phyloP scores from a whole-genome alignment of 176 grass and related monocot genomes.

The Tuctoria greenei region DNA sequence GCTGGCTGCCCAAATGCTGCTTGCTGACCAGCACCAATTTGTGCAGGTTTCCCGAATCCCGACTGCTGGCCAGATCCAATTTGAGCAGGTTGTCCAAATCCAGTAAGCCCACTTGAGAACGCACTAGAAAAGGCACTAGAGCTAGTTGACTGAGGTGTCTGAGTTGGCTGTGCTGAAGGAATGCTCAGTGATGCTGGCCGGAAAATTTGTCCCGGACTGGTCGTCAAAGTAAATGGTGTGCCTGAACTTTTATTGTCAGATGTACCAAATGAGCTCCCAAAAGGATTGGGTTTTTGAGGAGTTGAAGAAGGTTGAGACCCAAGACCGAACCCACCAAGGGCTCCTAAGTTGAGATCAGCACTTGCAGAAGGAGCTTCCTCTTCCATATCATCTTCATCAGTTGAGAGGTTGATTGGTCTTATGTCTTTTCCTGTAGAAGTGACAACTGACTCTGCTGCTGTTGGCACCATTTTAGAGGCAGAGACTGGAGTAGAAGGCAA shows the following conservation, averaged over 20 bases:
- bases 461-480: conserved; percentile 35
- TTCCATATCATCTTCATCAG: conserved; percentile 96
- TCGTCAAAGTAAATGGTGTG: conserved; percentile 54
- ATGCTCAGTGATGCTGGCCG: conserved; percentile 74
- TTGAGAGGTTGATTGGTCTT: conserved; percentile 41
- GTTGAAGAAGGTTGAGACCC: conserved; percentile 59
- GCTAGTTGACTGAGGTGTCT: conserved; percentile 58
- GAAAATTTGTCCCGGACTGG: conserved; percentile 70
- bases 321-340: conserved; percentile 82
- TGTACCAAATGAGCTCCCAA: conserved; percentile 66
- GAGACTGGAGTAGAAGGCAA: conserved; percentile 42
- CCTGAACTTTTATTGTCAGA: conserved; percentile 46
- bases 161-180: conserved; percentile 67
- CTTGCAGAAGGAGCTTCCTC: conserved; percentile 66
- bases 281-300: conserved; percentile 79
- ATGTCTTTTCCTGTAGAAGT: conserved; percentile 49
- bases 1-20: conserved; percentile 75
- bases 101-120: conserved; percentile 65
- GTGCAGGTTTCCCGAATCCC: conserved; percentile 67
- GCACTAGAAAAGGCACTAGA: conserved; percentile 61
- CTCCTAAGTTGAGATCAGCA: conserved; percentile 61
- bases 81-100: conserved; percentile 83
- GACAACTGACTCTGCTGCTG: conserved; percentile 33
- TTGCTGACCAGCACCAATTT: conserved; percentile 65
- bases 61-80: conserved; percentile 56